Evolutionary conservation across 140 eudicot species (phyloP).

Genomic region (Stevia rebaudiana): DNA sequence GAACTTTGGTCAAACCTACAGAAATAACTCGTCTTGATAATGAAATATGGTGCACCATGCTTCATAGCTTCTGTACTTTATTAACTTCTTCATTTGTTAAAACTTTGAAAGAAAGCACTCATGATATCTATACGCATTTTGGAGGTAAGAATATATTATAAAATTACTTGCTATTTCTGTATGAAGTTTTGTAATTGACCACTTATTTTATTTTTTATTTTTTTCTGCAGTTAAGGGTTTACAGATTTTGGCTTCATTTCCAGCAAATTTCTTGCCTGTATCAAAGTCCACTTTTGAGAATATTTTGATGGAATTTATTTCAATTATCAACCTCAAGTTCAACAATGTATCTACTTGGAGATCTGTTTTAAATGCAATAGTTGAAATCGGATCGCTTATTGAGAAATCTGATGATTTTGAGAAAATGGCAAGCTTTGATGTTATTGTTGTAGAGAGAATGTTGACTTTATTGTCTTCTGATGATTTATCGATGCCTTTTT

Average conservation of each 20-base stretch:
- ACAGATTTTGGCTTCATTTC: constrained; percentile 74
- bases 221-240: constrained; percentile 66
- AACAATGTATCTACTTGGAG: constrained; percentile 47
- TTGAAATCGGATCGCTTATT: constrained; percentile 52
- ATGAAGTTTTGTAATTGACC: background rate
- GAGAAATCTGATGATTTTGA: constrained; percentile 45
- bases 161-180: constrained; percentile 3
- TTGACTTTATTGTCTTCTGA: constrained; percentile 43
- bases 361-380: constrained; percentile 44
- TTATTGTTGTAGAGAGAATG: constrained; percentile 50
- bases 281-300: constrained; percentile 51
- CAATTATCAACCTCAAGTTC: constrained; percentile 34
- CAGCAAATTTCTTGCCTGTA: constrained; percentile 50
- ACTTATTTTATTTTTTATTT: background rate
- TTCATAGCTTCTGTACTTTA: constrained; percentile 35
- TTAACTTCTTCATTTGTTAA: constrained; percentile 43
- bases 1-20: constrained; percentile 43
- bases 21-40: constrained; percentile 15
- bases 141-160: constrained; percentile 40
- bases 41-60: constrained; percentile 64
- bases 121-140: constrained; percentile 23
- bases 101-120: constrained; percentile 36
- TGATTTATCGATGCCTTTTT: constrained; percentile 53
- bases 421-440: constrained; percentile 49
- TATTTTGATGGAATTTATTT: constrained; percentile 48